phyloP scores from a whole-genome alignment of 208 protist genomes.

The Acanthamoeba lenticulata region DNA sequence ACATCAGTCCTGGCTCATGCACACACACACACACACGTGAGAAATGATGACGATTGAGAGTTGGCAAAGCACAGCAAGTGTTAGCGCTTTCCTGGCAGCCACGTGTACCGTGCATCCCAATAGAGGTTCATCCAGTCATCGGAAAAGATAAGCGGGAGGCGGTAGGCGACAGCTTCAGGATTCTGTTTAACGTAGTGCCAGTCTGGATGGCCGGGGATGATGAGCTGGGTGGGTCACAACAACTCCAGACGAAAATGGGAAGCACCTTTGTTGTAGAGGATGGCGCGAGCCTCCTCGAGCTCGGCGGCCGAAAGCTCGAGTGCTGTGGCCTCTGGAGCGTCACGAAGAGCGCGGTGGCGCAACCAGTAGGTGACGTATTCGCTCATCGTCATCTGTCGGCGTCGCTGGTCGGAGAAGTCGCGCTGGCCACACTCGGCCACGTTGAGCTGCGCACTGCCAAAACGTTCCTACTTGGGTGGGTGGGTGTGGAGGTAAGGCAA shows the following conservation, averaged over 20 bases:
- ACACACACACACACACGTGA: background rate
- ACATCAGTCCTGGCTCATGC: background rate
- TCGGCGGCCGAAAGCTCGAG: background rate
- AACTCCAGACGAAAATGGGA: background rate
- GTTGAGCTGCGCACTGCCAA: constrained; percentile 7
- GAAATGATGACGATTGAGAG: background rate
- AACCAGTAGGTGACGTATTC: constrained; percentile 41
- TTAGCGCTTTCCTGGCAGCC: too few relatives aligned
- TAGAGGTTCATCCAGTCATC: constrained; percentile 67
- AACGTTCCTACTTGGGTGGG: background rate
- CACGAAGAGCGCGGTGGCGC: background rate
- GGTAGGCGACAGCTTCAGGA: background rate
- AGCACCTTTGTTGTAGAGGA: background rate
- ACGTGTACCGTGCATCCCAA: constrained; percentile 8
- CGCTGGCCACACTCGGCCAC: constrained; percentile 33
- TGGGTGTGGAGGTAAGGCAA: background rate
- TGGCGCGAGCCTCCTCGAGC: background rate
- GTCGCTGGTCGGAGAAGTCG: constrained; percentile 47
- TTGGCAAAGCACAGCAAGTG: background rate
- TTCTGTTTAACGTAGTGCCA: constrained; percentile 59
- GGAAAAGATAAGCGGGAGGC: constrained; percentile 19
- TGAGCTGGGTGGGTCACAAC: background rate
- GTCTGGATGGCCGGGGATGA: background rate
- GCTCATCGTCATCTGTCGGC: constrained; percentile 48
- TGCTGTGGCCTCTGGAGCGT: background rate